Evolutionary conservation across 495 filamentous ascomycete genomes (phyloP).

Genomic region (Umbilicaria muhlenbergii): DNA sequence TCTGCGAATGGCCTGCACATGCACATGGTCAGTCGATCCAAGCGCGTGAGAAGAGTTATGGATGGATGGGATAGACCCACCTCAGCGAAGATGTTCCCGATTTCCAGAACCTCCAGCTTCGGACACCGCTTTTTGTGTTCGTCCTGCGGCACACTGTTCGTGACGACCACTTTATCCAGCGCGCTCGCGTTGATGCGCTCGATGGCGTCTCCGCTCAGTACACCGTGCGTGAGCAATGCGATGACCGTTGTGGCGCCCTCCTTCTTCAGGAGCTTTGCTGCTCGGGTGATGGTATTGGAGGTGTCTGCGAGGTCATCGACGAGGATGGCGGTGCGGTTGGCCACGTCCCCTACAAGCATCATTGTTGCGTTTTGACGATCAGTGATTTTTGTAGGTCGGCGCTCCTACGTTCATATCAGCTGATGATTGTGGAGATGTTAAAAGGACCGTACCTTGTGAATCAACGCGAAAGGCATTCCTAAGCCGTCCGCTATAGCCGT

Average conservation of each 20-base stretch:
- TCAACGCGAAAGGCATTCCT: constrained; percentile 85
- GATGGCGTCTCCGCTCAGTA: constrained; percentile 87
- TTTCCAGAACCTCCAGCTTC: constrained; percentile 85
- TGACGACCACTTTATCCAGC: constrained; percentile 82
- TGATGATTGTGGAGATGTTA: constrained; percentile 2
- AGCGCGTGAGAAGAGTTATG: not conserved
- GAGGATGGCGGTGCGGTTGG: constrained; percentile 66
- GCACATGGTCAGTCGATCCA: constrained; percentile 1
- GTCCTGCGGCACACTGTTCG: constrained; percentile 85
- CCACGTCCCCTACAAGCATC: constrained; percentile 92
- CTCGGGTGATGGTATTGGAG: constrained; percentile 88
- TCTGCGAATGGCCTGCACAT: constrained; percentile 66
- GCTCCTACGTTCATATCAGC: constrained; percentile 49
- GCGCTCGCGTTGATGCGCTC: constrained; percentile 82
- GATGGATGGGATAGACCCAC: constrained; percentile 23
- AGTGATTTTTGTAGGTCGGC: constrained; percentile 82
- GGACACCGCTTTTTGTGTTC: constrained; percentile 57
- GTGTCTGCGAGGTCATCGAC: constrained; percentile 94
- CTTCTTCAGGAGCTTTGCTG: constrained; percentile 91
- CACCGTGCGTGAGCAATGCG: constrained; percentile 85
- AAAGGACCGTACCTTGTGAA: constrained; percentile 65
- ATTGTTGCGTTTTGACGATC: constrained; percentile 94
- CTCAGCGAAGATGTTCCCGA: constrained; percentile 89
- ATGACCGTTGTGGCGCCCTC: constrained; percentile 80
- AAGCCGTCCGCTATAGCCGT: constrained; percentile 93